A percentile compares a stretch with the other conserved stretches of the same genome.
These are phyloP conservation scores for Aspergillus persii DNA, from an alignment of 2,329 filamentous ascomycete genomes.

Conservation along the genomic window DNA sequence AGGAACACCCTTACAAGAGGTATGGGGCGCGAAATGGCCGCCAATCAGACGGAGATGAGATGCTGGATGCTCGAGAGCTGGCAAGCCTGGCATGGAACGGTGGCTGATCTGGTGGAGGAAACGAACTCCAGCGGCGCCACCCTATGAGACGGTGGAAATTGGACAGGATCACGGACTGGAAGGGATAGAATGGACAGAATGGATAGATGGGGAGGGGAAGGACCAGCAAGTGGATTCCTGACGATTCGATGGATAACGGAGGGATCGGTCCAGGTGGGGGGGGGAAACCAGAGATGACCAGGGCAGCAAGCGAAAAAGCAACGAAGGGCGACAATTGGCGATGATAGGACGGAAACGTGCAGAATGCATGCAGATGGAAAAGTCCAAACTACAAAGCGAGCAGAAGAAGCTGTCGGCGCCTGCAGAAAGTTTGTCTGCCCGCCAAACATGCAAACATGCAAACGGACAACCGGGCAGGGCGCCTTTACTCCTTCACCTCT, in stretches of 20 bases:
- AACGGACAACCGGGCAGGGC: too few relatives aligned
- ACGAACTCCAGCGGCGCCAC: neutral
- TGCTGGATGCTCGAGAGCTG: neutral
- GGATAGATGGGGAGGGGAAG: too few relatives aligned
- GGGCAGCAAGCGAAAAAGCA: neutral
- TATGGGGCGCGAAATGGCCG: neutral
- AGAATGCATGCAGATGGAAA: neutral
- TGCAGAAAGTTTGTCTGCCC: neutral
- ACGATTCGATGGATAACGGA: neutral
- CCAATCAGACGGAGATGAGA: neutral
- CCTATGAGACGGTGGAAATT: neutral
- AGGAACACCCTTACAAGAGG: slow-evolving; percentile 1
- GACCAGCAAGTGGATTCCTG: neutral
- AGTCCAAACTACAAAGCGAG: too few relatives aligned
- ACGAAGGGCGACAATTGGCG: neutral
- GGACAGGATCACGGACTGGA: neutral
- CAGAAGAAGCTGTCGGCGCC: too few relatives aligned
- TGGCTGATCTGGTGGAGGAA: neutral
- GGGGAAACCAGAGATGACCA: neutral
- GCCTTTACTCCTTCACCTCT: too few relatives aligned
- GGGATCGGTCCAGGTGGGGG: neutral
- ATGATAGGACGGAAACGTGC: neutral
- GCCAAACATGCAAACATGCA: too few relatives aligned
- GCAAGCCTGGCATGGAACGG: neutral
- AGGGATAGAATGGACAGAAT: neutral